Percentiles rank a stretch among this genome's conserved stretches.
Conservation (phyloP, 805 yeast species). For the Lipomyces spencermartinsiae region DNA sequence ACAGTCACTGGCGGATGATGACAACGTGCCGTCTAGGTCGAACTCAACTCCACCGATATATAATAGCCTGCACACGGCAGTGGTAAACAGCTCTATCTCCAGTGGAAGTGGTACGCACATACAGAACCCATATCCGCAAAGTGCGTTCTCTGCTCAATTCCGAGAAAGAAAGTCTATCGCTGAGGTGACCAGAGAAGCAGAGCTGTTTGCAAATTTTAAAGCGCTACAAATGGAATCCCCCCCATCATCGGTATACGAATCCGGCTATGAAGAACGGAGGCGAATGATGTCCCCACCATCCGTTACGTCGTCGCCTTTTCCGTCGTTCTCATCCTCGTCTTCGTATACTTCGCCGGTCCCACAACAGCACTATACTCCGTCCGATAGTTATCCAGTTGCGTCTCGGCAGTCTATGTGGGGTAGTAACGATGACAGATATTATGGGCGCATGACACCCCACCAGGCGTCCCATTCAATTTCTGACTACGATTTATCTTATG, state of each 20-base stretch:
- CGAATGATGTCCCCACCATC: conserved; percentile 17
- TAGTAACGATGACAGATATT: conserved; percentile 18
- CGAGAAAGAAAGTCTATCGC: conserved; percentile 36
- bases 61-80: conserved; percentile 11
- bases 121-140: conserved; percentile 20
- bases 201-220: conserved; percentile 37
- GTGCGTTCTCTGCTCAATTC: conserved; percentile 14
- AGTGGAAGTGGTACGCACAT: conserved; percentile 11
- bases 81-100: conserved; percentile 10
- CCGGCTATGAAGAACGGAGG: conserved; percentile 37
- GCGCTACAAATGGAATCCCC: conserved; percentile 15
- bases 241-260: conserved; percentile 12
- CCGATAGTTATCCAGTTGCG: conserved; percentile 10
- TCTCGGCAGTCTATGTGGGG: conserved; percentile 29
- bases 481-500: conserved; percentile 12
- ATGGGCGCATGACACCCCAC: conserved; percentile 15
- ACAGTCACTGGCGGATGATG: conserved; percentile 24
- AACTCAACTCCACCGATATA: conserved; percentile 28
- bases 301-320: conserved; percentile 8
- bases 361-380: conserved; percentile 13
- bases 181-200: conserved; percentile 47
- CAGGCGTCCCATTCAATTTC: conserved; percentile 12
- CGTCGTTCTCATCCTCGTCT: conserved; percentile 19
- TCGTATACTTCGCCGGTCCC: conserved; percentile 16
- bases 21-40: conserved; percentile 10